phyloP scores from a whole-genome alignment of 2,329 filamentous ascomycete species.

The Cordyceps javanica region DNA sequence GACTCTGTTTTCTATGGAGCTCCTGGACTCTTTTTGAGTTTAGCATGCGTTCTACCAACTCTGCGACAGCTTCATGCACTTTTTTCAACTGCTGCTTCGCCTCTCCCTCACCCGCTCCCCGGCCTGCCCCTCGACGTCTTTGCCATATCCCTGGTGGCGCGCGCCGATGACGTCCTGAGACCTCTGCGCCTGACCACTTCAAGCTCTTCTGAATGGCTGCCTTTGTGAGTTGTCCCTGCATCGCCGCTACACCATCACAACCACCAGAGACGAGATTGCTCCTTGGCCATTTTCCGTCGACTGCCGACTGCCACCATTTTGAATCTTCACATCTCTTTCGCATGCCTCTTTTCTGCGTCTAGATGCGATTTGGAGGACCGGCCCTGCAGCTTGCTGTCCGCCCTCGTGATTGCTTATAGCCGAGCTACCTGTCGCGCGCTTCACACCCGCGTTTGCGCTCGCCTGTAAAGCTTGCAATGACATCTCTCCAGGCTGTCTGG shows the following conservation, averaged over 20 bases:
- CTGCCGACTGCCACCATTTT: background rate
- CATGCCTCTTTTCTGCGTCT: too few relatives aligned
- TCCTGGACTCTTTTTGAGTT: background rate
- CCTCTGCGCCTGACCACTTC: slow-evolving; percentile 9
- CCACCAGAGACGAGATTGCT: background rate
- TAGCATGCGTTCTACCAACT: background rate
- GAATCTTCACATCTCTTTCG: background rate
- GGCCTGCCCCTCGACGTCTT: background rate
- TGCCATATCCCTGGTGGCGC: slow-evolving; percentile 1
- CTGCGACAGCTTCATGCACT: slow-evolving; percentile 4
- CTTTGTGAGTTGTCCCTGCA: slow-evolving; percentile 11
- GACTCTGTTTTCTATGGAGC: background rate
- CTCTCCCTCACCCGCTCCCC: background rate
- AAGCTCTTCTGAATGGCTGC: slow-evolving; percentile 13
- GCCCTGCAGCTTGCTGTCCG: background rate
- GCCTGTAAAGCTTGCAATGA: background rate
- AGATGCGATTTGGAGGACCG: background rate
- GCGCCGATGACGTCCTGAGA: slow-evolving; percentile 13
- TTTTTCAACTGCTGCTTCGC: background rate
- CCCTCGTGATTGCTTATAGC: background rate
- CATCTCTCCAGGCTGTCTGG: background rate
- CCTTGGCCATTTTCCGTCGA: background rate
- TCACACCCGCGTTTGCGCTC: background rate
- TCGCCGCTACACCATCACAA: background rate
- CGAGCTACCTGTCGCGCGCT: background rate